Evolutionary conservation across 2,329 filamentous ascomycete species (phyloP).

Genomic region (Venturia nashicola): DNA sequence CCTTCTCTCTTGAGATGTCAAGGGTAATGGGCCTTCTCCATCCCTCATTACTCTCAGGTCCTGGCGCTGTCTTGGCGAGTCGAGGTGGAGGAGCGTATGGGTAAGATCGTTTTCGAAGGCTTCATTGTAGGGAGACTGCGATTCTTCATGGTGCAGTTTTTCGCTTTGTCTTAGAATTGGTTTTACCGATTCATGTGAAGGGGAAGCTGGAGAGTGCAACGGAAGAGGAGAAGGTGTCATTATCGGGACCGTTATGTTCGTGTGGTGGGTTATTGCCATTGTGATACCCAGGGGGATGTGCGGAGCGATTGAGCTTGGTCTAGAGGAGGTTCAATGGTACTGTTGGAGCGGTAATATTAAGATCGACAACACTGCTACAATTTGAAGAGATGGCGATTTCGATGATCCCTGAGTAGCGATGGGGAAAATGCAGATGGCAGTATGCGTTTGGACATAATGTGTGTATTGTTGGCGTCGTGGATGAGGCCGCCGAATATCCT

Average conservation of each 20-base stretch:
- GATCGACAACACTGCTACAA: background rate
- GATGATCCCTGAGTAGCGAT: too few species aligned
- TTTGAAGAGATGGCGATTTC: too few species aligned
- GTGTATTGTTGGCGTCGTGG: too few species aligned
- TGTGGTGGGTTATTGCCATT: background rate
- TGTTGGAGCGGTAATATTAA: background rate
- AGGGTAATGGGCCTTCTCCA: background rate
- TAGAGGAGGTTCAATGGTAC: background rate
- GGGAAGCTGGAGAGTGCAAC: background rate
- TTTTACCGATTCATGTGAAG: background rate
- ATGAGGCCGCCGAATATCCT: background rate
- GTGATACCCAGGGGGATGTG: background rate
- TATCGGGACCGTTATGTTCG: constrained; percentile 5
- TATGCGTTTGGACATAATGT: too few species aligned
- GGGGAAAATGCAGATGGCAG: too few species aligned
- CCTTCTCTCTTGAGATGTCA: background rate
- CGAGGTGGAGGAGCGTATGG: background rate
- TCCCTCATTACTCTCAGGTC: background rate
- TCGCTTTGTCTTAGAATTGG: background rate
- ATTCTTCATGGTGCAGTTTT: background rate
- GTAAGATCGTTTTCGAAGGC: constrained; percentile 8
- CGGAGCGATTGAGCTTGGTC: background rate
- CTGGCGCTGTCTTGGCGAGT: background rate
- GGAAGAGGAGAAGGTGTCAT: background rate
- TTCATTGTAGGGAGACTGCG: constrained; percentile 1